Conservation (phyloP, 208 protist genomes). For the Trypanosoma cruzi region DNA sequence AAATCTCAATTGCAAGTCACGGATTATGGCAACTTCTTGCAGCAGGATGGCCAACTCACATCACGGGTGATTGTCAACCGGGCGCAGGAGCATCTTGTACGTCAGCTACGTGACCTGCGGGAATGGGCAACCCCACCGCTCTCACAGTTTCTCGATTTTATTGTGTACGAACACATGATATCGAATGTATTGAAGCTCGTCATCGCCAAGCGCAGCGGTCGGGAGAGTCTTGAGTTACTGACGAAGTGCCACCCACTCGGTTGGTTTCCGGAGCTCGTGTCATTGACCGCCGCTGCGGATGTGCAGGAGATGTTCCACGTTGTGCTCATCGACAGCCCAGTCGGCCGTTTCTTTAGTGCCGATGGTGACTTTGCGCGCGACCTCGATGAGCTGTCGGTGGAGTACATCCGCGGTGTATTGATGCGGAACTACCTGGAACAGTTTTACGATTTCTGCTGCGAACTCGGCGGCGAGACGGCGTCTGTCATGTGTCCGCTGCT, state of each 20-base stretch:
- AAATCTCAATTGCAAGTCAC: constrained; percentile 97
- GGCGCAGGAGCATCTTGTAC: constrained; percentile 95
- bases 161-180: constrained; percentile 99
- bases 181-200: constrained; percentile 93
- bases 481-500: constrained; percentile 92
- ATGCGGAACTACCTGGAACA: constrained; percentile 99
- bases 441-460: constrained; percentile 96
- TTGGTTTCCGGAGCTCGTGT: constrained; percentile 95
- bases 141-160: constrained; percentile 98
- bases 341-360: constrained; percentile 89
- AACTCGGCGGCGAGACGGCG: constrained; percentile 86
- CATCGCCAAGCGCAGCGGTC: constrained; percentile 82
- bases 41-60: constrained; percentile 94
- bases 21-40: constrained; percentile 98
- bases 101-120: constrained; percentile 96
- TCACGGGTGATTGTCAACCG: constrained; percentile 92
- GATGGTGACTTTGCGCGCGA: constrained; percentile 83
- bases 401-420: constrained; percentile 98
- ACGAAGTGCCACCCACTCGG: constrained; percentile 98
- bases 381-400: constrained; percentile 95
- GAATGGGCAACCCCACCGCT: constrained; percentile 95
- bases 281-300: constrained; percentile 90
- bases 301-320: constrained; percentile 97
- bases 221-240: constrained; percentile 88
- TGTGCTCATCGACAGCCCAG: constrained; percentile 97